Base-by-base conservation (phyloP, 2,329 filamentous ascomycete genomes). In the Rugonectria rugulosa region DNA sequence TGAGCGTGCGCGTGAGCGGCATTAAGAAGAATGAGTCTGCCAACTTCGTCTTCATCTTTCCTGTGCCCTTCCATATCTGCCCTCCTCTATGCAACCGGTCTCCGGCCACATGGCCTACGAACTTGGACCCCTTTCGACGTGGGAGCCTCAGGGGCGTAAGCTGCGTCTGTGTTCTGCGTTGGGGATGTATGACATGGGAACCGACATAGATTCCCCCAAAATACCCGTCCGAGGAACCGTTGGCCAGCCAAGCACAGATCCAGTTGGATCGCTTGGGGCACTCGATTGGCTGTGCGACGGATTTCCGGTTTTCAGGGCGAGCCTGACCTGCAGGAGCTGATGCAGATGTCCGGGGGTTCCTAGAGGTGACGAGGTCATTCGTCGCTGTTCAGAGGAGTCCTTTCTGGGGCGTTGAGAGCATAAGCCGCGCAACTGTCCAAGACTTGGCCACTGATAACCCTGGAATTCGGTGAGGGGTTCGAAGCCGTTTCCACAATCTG, bases 181-280 rank as follows among this genome's bases (percentile, higher is more conserved):
- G 29, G 19, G 26, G 26, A 26, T 29, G n/a, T 23, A 14, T 7
- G 32, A 17, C 24, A 49, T 42, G 12, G 38, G 24, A 26, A 17
- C 36, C 37, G 42, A 26, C 36, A 20, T 36, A 38, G 27, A 9
- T 37, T 15, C 36, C 45, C 34, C 34, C 32, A 45, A 40, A 34
- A 27, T 46, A 56, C 40, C 23, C 21, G 10, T 19, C 26, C 24
- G n/a, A 24, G 34, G 47, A 29, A 29, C 27, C 42, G 53, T 56
- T 56, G 53, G 46, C 53, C 53, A 53, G 53, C 29, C 53, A 56
- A 43, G 43, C 15, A 24, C 21, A 40, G 38, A 12, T 41, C 42
- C 37, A 46, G 42, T 19, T 27, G 12, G 29, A 20, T 15, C 29
- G 24, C 17, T 12, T 29, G 27, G 11, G 51, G 23, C 37, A 17